These are phyloP conservation scores for Macrophomina tecta DNA, from an alignment of 2,329 filamentous ascomycete genomes.

Conservation along the genomic window DNA sequence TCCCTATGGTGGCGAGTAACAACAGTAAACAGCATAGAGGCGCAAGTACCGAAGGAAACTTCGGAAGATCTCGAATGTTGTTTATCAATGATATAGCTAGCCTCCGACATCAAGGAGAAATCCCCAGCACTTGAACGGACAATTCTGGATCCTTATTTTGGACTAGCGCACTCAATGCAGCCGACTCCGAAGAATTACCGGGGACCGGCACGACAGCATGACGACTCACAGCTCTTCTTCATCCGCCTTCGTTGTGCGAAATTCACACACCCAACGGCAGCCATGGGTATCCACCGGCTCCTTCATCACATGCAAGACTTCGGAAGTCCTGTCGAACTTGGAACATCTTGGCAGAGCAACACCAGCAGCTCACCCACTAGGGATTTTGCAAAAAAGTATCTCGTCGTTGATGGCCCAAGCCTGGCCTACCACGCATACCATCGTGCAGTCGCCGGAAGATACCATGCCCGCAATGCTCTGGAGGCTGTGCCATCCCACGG, in stretches of 20 bases:
- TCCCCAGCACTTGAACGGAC: too few species aligned
- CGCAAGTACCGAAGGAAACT: too few species aligned
- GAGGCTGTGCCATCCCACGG: slow-evolving; percentile 61
- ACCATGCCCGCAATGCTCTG: slow-evolving; percentile 16
- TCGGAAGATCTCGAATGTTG: too few species aligned
- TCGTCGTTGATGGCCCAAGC: slow-evolving; percentile 28
- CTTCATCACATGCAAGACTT: slow-evolving; percentile 21
- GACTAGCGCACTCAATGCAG: background rate
- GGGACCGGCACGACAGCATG: background rate
- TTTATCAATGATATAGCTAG: too few species aligned
- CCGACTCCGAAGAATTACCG: background rate
- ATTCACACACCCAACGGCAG: background rate
- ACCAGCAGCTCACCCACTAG: background rate
- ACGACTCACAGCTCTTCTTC: background rate
- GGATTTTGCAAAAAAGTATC: background rate
- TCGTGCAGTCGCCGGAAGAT: slow-evolving; percentile 21
- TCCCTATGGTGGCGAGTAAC: too few species aligned
- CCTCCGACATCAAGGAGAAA: too few species aligned
- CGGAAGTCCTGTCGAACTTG: slow-evolving; percentile 24
- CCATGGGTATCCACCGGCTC: slow-evolving; percentile 27
- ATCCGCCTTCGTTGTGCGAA: background rate
- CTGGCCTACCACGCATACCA: slow-evolving; percentile 28
- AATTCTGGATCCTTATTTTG: background rate
- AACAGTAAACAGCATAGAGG: too few species aligned
- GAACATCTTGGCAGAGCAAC: slow-evolving; percentile 3